A percentile compares a stretch with the other conserved stretches of the same genome.
Conservation (phyloP, 2,329 filamentous ascomycete species). For the Laburnicola sp. region DNA sequence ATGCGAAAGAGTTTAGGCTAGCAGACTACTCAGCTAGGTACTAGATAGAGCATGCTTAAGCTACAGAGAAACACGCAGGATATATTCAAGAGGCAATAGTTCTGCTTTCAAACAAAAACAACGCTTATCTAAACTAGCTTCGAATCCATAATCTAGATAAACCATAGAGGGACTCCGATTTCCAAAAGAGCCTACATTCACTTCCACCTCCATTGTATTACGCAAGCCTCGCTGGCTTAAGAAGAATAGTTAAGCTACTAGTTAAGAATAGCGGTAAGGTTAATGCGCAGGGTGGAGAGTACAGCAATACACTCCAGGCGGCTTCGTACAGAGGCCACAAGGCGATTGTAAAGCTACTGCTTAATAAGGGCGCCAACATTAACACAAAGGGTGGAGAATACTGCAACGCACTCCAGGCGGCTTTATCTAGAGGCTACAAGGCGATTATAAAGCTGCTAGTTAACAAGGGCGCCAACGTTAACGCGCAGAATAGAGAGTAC, state of each 20-base stretch:
- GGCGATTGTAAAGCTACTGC: too few species aligned
- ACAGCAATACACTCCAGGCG: too few species aligned
- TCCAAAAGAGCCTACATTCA: neutral
- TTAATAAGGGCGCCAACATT: too few species aligned
- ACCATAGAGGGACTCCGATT: slow-evolving; percentile 3
- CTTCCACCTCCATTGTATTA: slow-evolving; percentile 18
- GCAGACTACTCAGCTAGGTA: slow-evolving; percentile 21
- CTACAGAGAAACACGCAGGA: slow-evolving; percentile 9
- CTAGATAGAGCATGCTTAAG: slow-evolving; percentile 18
- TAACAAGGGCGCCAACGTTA: too few species aligned
- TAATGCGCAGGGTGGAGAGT: too few species aligned
- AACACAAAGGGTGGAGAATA: too few species aligned
- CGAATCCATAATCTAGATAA: slow-evolving; percentile 10
- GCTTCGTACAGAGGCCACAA: too few species aligned
- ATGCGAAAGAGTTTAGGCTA: slow-evolving; percentile 11
- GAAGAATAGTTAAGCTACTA: slow-evolving; percentile 11
- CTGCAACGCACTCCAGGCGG: too few species aligned
- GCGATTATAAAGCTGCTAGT: too few species aligned
- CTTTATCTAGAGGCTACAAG: too few species aligned
- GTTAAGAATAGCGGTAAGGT: slow-evolving; percentile 7
- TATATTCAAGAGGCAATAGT: slow-evolving; percentile 1
- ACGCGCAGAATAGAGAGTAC: too few species aligned
- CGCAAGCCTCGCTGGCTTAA: slow-evolving; percentile 12
- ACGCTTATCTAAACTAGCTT: slow-evolving; percentile 11
- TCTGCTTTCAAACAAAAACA: neutral